phyloP scores from a whole-genome alignment of 306 rosid genomes.

The Cicer bijugum region DNA sequence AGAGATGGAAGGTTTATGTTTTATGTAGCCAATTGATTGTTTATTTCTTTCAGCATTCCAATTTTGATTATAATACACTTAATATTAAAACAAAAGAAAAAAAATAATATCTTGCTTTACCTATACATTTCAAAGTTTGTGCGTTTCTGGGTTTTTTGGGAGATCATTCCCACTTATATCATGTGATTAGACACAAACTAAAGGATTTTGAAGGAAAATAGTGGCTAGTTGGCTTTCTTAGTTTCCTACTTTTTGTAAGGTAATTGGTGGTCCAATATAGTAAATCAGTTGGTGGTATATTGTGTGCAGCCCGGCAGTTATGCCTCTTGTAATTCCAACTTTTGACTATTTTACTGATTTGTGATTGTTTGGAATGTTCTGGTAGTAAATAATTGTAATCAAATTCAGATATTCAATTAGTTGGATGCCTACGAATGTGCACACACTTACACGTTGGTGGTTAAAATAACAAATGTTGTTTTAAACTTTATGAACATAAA shows the following conservation, averaged over 20 bases:
- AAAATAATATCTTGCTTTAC: constrained; percentile 22
- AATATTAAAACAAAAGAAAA: background rate
- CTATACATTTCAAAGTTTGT: constrained; percentile 19
- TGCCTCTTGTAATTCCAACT: background rate
- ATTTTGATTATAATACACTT: constrained; percentile 16
- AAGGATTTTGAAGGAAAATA: constrained; percentile 26
- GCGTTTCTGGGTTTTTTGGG: constrained; percentile 3
- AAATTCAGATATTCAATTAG: constrained; percentile 19
- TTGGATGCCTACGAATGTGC: constrained; percentile 29
- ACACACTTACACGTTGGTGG: background rate
- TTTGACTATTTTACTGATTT: background rate
- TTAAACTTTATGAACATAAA: constrained; percentile 23
- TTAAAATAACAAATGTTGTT: background rate
- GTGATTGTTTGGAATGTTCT: constrained; percentile 9
- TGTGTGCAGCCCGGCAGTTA: background rate
- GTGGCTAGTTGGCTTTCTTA: constrained; percentile 23
- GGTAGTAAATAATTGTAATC: constrained; percentile 22
- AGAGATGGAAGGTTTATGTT: constrained; percentile 80
- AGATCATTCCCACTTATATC: constrained; percentile 5
- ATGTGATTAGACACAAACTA: background rate
- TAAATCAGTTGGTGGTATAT: background rate
- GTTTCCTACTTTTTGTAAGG: background rate
- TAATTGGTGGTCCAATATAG: constrained; percentile 30
- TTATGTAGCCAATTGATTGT: constrained; percentile 15
- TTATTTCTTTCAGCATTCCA: constrained; percentile 18